Conservation (phyloP, 192 early-diverging fungal genomes). For the Coemansia sp. region DNA sequence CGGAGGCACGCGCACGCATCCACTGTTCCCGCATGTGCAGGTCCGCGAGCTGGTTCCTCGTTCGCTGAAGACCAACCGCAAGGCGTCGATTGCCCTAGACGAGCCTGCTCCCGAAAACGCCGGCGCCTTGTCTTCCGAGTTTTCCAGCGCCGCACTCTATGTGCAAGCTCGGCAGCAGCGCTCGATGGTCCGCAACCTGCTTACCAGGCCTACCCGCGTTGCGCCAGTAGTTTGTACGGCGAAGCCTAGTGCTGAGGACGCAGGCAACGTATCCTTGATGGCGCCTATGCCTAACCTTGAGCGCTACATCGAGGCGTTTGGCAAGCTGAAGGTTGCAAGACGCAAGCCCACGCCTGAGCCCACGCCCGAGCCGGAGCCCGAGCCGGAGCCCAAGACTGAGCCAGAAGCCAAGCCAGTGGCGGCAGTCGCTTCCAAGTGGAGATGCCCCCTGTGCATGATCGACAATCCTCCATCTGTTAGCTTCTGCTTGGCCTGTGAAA, state of each 20-base stretch:
- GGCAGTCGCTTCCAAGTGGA: not conserved
- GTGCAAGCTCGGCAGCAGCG: constrained; percentile 31
- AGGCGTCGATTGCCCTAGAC: constrained; percentile 31
- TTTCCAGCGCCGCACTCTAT: constrained; percentile 23
- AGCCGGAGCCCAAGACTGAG: not conserved
- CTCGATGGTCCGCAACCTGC: constrained; percentile 24
- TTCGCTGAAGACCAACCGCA: constrained; percentile 27
- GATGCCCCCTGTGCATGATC: not conserved
- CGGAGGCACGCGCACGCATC: not conserved
- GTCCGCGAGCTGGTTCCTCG: constrained; percentile 46
- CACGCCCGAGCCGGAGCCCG: no score
- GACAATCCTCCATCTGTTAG: not conserved
- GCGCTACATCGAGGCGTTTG: constrained; percentile 43
- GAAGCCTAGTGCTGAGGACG: not conserved
- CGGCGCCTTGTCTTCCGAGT: constrained; percentile 15
- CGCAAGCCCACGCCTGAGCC: constrained; percentile 10
- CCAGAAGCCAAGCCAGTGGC: not conserved
- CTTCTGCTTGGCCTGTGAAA: not conserved
- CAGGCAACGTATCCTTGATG: not conserved
- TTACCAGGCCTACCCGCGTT: constrained; percentile 27
- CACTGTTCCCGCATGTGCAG: constrained; percentile 30
- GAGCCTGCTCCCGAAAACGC: not conserved
- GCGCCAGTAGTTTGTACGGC: constrained; percentile 22
- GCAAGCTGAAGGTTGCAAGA: constrained; percentile 34
- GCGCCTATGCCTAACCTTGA: constrained; percentile 46